A percentile compares a stretch with the other conserved stretches of the same genome.
Evolutionary conservation across 2,329 filamentous ascomycete species (phyloP).

Genomic region (Diplocarpon rosae): DNA sequence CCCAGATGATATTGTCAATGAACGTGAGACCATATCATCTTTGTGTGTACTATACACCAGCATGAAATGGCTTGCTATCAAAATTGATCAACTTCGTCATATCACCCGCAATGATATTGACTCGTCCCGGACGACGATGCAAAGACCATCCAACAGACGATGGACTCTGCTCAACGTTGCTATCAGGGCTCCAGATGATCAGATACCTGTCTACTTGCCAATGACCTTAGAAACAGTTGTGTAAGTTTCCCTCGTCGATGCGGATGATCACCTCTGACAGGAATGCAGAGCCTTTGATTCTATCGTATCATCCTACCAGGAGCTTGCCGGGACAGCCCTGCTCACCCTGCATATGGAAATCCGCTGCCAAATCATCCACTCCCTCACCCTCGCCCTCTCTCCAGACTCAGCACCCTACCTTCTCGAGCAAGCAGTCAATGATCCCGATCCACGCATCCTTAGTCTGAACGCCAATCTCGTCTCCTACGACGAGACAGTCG

Average conservation of each 20-base stretch:
- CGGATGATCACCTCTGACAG: constrained; percentile 1
- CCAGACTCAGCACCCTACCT: constrained; percentile 50
- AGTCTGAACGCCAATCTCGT: constrained; percentile 73
- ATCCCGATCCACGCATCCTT: constrained; percentile 72
- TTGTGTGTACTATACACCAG: constrained; percentile 88
- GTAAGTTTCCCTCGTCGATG: constrained; percentile 37
- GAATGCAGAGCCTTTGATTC: constrained; percentile 63
- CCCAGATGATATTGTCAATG: constrained; percentile 75
- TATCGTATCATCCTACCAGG: constrained; percentile 72
- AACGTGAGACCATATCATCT: constrained; percentile 74
- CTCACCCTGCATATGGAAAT: constrained; percentile 83
- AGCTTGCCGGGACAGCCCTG: constrained; percentile 68
- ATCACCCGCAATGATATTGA: constrained; percentile 66
- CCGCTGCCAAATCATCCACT: constrained; percentile 73
- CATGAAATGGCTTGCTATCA: constrained; percentile 93
- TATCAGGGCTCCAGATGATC: constrained; percentile 45
- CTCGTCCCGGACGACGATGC: constrained; percentile 36
- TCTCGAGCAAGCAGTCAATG: constrained; percentile 60
- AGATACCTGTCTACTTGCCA: constrained; percentile 67
- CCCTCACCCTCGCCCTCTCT: constrained; percentile 54
- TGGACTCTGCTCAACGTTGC: constrained; percentile 74
- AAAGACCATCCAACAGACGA: constrained; percentile 42
- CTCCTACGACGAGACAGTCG: constrained; percentile 75
- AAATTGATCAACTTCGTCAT: constrained; percentile 69
- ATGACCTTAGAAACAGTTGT: constrained; percentile 76